Conservation (phyloP, 2,329 filamentous ascomycete genomes). For the Calonectria pauciramosa region DNA sequence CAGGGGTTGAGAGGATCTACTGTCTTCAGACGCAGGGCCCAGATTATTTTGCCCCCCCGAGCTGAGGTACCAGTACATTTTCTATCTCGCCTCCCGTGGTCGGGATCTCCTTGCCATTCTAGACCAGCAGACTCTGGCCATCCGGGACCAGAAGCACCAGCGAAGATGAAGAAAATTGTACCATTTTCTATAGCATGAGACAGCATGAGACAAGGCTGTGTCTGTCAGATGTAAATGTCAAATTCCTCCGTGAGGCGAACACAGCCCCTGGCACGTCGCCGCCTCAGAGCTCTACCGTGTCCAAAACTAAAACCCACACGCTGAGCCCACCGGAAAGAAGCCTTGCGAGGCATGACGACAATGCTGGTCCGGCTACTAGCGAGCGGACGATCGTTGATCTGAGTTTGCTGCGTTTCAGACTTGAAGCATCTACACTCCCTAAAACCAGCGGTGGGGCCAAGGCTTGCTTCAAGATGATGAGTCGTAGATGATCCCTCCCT, state of each 20-base stretch:
- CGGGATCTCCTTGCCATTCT: slow-evolving; percentile 7
- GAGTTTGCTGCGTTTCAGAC: slow-evolving; percentile 41
- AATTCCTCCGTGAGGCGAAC: slow-evolving; percentile 10
- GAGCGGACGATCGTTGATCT: slow-evolving; percentile 43
- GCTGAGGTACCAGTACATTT: slow-evolving; percentile 15
- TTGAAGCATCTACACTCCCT: slow-evolving; percentile 33
- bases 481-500: slow-evolving; percentile 33
- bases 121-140: background rate
- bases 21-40: slow-evolving; percentile 8
- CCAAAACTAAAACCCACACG: slow-evolving; percentile 16
- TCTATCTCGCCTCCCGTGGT: background rate
- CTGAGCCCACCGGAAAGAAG: slow-evolving; percentile 24
- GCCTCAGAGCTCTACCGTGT: slow-evolving; percentile 16
- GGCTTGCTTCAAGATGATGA: slow-evolving; percentile 31
- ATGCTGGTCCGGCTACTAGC: slow-evolving; percentile 29
- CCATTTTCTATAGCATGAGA: slow-evolving; percentile 14
- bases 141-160: background rate
- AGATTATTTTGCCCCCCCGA: background rate
- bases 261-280: background rate
- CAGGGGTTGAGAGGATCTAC: slow-evolving; percentile 9
- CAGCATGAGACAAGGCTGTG: slow-evolving; percentile 25
- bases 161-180: background rate
- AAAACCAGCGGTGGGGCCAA: slow-evolving; percentile 34
- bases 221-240: slow-evolving; percentile 19
- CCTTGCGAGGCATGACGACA: slow-evolving; percentile 34